These are phyloP conservation scores for Phaeotremella skinneri DNA, from an alignment of 768 basidiomycete species.

Conservation along the genomic window DNA sequence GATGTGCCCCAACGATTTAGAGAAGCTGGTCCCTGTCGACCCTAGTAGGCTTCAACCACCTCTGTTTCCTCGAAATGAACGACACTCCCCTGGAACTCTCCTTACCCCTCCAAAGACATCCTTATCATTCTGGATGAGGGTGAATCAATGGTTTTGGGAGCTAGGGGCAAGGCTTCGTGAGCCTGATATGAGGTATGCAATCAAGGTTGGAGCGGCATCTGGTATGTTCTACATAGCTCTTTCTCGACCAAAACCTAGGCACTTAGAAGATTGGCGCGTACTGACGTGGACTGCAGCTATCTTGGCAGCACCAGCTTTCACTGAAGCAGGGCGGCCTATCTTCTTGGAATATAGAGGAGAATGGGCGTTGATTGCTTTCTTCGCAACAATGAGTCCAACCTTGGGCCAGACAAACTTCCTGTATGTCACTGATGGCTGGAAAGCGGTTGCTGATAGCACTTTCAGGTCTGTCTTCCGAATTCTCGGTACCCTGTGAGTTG, in stretches of 20 bases:
- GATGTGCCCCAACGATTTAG: conserved; percentile 28
- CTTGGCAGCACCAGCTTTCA: conserved; percentile 83
- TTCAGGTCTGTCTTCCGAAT: conserved; percentile 65
- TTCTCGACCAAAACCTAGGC: neutral
- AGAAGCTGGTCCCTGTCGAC: conserved; percentile 51
- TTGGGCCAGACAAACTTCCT: conserved; percentile 75
- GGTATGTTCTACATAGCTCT: conserved; percentile 24
- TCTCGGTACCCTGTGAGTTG: conserved; percentile 73
- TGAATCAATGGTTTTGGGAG: conserved; percentile 72
- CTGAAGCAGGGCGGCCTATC: conserved; percentile 68
- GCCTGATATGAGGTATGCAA: conserved; percentile 76
- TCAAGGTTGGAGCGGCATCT: conserved; percentile 65
- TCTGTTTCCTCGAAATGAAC: conserved; percentile 74
- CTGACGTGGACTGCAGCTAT: conserved; percentile 58
- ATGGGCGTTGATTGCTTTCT: conserved; percentile 91
- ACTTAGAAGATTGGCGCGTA: neutral
- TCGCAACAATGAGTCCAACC: conserved; percentile 50
- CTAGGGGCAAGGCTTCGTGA: conserved; percentile 66
- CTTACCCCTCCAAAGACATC: conserved; percentile 69
- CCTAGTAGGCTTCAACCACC: conserved; percentile 57
- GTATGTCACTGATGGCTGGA: conserved; percentile 48
- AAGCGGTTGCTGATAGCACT: neutral
- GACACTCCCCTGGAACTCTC: conserved; percentile 80
- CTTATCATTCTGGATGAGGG: conserved; percentile 62
- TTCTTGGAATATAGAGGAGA: conserved; percentile 85